Evolutionary conservation across 495 filamentous ascomycete genomes (phyloP), one percentile per base, ranked within the genome.

Genomic region (Paragyromitra xinjiangensis): DNA sequence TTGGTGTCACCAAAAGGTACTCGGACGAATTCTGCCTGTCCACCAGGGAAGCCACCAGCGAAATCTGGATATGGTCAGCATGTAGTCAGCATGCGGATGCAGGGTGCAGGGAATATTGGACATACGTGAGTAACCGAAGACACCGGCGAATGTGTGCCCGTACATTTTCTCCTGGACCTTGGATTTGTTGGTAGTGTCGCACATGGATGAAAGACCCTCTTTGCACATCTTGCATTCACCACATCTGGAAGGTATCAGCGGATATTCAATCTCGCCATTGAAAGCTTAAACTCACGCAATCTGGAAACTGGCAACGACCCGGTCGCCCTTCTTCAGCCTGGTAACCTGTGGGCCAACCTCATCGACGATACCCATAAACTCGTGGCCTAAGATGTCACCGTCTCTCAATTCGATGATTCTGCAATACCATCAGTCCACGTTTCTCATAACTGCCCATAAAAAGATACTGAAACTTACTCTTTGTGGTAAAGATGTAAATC

Each of bases 321-420:
- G 86, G 69, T 95, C 88, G 16, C 94, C 94, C 59, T 85, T 85
- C 78, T 91, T 87, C 45, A 91, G 83, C 0, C 86, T 87, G 62
- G 84, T 90, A 2, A 91, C 88, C 0, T 77, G 87, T 0, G 89
- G 83, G 0, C 94, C 94, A 6, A 92, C 86, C 16, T 87, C 85
- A 42, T 95, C 92, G 6, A 96, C 90, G 19, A 93, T 84, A 53
- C 94, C 94, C 81, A 91, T 94, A 85, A 93, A 96, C 79, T 97
- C 94, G 82, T 97, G 93, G 58, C 94, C 94, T 0, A 97, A 87
- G 63, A 97, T 94, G 84, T 97, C 94, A 53, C 94, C 93, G 78
- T 92, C 91, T 75, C 91, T 84, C 45, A 97, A 77, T 80, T 96
- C 87, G 3, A 94, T 84, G 34, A 97, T 87, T 22, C 74, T 77